phyloP scores from a whole-genome alignment of 2,329 filamentous ascomycete genomes.

The Aureobasidium sp. region DNA sequence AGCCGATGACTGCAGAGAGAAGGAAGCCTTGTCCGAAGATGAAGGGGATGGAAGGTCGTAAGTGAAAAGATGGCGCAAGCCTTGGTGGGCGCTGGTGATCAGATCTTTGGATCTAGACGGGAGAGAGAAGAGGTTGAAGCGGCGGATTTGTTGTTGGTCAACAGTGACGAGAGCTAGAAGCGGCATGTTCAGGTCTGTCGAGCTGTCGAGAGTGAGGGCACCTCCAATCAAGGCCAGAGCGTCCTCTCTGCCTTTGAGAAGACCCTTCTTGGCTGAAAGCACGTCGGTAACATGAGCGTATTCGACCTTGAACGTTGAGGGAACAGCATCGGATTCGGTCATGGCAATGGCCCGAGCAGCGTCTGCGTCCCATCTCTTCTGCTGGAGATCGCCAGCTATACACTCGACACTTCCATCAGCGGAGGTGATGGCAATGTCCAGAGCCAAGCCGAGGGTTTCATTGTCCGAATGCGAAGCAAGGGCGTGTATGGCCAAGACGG shows the following conservation, averaged over 20 bases:
- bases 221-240: constrained; percentile 34
- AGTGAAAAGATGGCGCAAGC: constrained; percentile 21
- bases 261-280: constrained; percentile 36
- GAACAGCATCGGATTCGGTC: not conserved
- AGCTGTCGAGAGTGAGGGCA: constrained; percentile 22
- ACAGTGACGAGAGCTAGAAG: constrained; percentile 30
- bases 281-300: constrained; percentile 25
- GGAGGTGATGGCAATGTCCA: constrained; percentile 26
- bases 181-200: constrained; percentile 31
- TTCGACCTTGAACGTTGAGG: constrained; percentile 18
- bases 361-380: constrained; percentile 21
- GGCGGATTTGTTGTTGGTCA: not conserved
- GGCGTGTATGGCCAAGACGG: constrained; percentile 36
- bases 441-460: constrained; percentile 5
- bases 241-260: constrained; percentile 41
- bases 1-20: constrained; percentile 46
- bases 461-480: constrained; percentile 17
- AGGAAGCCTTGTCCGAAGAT: constrained; percentile 13
- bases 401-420: constrained; percentile 27
- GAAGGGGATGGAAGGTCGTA: constrained; percentile 20
- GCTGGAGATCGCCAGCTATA: constrained; percentile 25
- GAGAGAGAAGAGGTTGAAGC: constrained; percentile 17
- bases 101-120: constrained; percentile 16
- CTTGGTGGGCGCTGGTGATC: constrained; percentile 16
- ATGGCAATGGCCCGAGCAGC: not conserved